Base-by-base conservation (phyloP, 768 basidiomycete species). In the Mycena pura region DNA sequence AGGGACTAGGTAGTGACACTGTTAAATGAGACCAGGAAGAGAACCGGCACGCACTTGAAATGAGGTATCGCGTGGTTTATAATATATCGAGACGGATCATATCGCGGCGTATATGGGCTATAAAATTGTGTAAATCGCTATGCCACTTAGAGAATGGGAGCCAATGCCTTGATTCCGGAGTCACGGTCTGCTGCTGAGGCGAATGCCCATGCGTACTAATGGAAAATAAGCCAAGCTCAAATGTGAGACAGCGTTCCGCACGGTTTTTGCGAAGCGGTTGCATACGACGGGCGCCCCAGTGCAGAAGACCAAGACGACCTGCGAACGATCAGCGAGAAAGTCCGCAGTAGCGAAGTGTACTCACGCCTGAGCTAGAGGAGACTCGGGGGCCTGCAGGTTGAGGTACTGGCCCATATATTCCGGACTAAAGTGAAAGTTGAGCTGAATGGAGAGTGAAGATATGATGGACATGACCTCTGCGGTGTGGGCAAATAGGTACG, bases 131-230 rank as follows among this genome's bases (percentile, higher is more conserved):
- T 44, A 4, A 38, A 53, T 24, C 54, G 60, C 38, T 53, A 55
- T 28, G 38, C 11, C 11, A 48, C 44, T 52, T 32, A 46, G 29
- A 40, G 45, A 38, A 46, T 49, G 43, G 11, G 43, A 13, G 14
- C 3, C 25, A 22, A 47, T 27, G 79, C 82, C 82, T 84, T 39
- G 81, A 80, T 63, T 81, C 80, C 39, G 82, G 82, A 4, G 82
- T 84, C 52, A 77, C 67, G 53, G 73, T 77, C 67, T 80, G 80
- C 41, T 75, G 77, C 34, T 72, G 72, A 44, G 56, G 60, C 11
- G 65, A 59, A 38, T 54, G 68, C 25, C 43, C 73, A 28, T 69
- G 70, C 24, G 68, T 74, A 44, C 53, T 66, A 24, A 15, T 38
- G 46, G 14, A 29, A 28, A n/a, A 43, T 39, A 38, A 62, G 15